Evolutionary conservation across 345 rosid species (phyloP), one percentile per base, ranked within the genome.

Genomic region (Brassica cretica): DNA sequence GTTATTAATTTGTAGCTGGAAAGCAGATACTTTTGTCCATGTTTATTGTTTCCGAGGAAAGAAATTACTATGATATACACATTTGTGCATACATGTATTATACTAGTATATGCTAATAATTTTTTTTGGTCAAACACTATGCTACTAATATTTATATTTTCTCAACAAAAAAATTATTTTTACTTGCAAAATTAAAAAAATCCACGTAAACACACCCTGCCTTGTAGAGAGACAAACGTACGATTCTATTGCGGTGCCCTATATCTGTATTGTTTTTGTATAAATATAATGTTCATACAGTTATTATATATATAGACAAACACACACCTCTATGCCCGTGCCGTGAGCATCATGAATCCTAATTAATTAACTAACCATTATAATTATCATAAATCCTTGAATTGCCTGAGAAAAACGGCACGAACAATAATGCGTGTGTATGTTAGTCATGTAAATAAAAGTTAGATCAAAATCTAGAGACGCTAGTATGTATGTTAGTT

Each of bases 21-120:
- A 80, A 75, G 83, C 73, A 80, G 35, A 75, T 71, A 58, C 76
- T 65, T 74, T 80, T 76, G 83, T 76, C 73, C 76, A 80, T 75
- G 76, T 16, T 53, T 53, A 8, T 53, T 53, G 60, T 80, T 71
- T 80, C 76, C 80, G 77, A 80, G 76, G 73, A 66, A 59, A 76
- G 49, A 66, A 58, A 80, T 15, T 61, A 71, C 41, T 71, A 71
- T 66, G 35, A 59, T 80, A 70, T 75, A 70, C 64, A 70, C 33
- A 55, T 75, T 35, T 80, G 4, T 68, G 6, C 68, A 32, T 65
- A 24, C 41, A 32, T 11, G 32, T 32, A 64, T 15, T 53, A 51
- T 51, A 51, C 51, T 41, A 27, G 30, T 27, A 41, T 41, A 41
- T 12, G 55, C 16, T 41, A 63, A 41, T 27, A 3, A 27, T 27